Evolutionary conservation across 2,329 filamentous ascomycete genomes (phyloP), one percentile per base, ranked within the genome.

Genomic region (Pseudofabraea citricarpa): DNA sequence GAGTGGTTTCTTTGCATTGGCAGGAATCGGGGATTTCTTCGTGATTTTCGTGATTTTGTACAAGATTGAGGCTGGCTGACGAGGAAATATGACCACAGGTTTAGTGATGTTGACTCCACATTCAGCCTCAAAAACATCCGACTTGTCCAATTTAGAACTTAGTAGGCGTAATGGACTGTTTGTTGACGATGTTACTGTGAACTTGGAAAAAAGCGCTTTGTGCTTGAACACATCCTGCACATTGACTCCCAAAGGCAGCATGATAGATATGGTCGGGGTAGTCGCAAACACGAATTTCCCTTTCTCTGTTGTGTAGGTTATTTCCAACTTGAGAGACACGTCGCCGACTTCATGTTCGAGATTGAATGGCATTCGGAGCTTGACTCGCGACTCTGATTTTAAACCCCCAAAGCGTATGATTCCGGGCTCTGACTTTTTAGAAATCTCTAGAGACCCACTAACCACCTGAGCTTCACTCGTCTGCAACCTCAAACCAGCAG

Each of bases 181-280:
- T 44, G 75, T 87, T 1, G 88, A 85, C 0, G 90, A 90, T 10
- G 88, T 90, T 41, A 98, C 84, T 12, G 87, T 95, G 62, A 98
- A 98, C 8, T 85, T 84, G 0, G 90, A 96, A 58, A 93, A 93
- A 0, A 97, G 73, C 0, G 80, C 75, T 6, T 81, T 70, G 50
- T 88, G 81, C 60, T 95, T 95, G 71, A 97, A 97, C 21, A 94
- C 80, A 55, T 98, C 93, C 57, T 97, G 90, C 5, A 98, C 93
- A 52, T 97, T 97, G 49, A 98, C 93, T 3, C 91, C 90, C 3
- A 98, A 73, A 0, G 89, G 87, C 4, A 98, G 71, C 1, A 85
- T 77, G 2, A 93, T 84, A 3, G 83, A 76, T 16, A 94, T 73
- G 3, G 73, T 77, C 16, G 78, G 75, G 6, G 74, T 72, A 13